Percentiles rank a stretch among this genome's conserved stretches.
Evolutionary conservation across 2,329 filamentous ascomycete species (phyloP).

Genomic region (Tolypocladium endophyticum): DNA sequence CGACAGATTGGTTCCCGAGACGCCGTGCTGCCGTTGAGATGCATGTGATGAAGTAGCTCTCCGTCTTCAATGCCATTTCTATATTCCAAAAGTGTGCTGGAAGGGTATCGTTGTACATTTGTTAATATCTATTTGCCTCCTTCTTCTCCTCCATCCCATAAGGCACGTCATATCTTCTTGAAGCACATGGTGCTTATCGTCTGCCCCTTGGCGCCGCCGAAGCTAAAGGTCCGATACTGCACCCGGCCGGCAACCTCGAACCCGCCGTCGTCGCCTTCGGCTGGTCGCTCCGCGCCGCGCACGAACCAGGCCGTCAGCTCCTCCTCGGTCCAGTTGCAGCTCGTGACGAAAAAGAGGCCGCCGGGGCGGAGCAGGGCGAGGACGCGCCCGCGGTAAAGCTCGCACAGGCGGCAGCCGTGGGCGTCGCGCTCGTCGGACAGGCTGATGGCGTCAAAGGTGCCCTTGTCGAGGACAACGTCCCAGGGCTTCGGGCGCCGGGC

Average conservation of each 20-base stretch:
- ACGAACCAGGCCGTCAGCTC: conserved; percentile 78
- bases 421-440: conserved; percentile 49
- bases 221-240: conserved; percentile 77
- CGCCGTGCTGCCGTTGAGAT: neutral
- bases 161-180: conserved; percentile 26
- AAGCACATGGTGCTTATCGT: conserved; percentile 85
- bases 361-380: conserved; percentile 56
- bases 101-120: neutral
- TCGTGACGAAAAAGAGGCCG: conserved; percentile 76
- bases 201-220: conserved; percentile 80
- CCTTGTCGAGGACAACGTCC: conserved; percentile 93
- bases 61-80: neutral
- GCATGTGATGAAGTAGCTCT: neutral
- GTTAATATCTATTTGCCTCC: neutral
- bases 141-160: too few relatives aligned
- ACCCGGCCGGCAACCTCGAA: conserved; percentile 58
- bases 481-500: conserved; percentile 43
- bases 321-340: conserved; percentile 94
- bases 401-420: conserved; percentile 52
- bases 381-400: conserved; percentile 64
- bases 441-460: conserved; percentile 91
- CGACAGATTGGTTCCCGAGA: neutral
- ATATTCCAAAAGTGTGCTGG: neutral
- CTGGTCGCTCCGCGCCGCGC: neutral
- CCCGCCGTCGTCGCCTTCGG: conserved; percentile 14